These are phyloP conservation scores for Marchantia polymorpha DNA, from an alignment of 225 moss, liverwort and hornwort genomes.

Conservation along the genomic window DNA sequence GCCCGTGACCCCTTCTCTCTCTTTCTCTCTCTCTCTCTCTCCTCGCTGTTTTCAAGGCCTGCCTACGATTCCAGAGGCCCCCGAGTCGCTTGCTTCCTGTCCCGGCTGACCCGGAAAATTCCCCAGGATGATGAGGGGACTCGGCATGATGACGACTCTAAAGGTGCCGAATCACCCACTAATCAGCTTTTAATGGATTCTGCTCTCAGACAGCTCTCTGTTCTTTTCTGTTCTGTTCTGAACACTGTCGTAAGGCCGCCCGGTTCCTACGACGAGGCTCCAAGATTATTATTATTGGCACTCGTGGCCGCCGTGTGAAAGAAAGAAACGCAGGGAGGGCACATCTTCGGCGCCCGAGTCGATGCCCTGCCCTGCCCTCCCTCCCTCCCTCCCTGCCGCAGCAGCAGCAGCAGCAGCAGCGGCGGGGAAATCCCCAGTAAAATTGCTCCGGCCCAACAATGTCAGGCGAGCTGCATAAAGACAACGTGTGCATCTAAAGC, in stretches of 20 bases:
- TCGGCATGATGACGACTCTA: background rate
- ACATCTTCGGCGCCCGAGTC: background rate
- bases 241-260: background rate
- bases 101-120: background rate
- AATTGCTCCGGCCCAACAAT: no score
- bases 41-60: no score
- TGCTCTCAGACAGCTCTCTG: background rate
- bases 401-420: no score
- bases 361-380: no score
- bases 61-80: no score
- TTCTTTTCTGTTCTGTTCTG: background rate
- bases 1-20: no score
- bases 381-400: no score
- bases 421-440: no score
- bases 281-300: no score
- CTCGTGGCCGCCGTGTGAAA: background rate
- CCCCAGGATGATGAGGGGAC: background rate
- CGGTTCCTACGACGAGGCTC: background rate
- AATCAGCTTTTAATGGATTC: slow-evolving; percentile 1
- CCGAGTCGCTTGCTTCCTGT: background rate
- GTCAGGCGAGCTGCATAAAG: no score
- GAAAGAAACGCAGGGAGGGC: background rate
- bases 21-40: no score
- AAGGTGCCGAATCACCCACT: background rate
- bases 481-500: no score